These are phyloP conservation scores for Botrytis cinerea DNA, from an alignment of 2,329 filamentous ascomycete genomes.

Conservation along the genomic window DNA sequence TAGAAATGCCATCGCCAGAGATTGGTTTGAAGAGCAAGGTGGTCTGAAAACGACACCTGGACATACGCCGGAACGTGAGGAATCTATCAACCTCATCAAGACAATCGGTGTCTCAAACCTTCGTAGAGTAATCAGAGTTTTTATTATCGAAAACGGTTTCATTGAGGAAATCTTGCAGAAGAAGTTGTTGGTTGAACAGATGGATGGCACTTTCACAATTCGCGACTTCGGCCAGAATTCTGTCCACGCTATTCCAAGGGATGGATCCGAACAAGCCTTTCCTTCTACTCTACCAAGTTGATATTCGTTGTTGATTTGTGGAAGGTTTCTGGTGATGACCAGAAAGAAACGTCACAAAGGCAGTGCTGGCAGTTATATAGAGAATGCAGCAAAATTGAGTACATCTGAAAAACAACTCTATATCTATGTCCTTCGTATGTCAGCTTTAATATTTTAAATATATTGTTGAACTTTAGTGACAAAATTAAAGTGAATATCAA, in stretches of 20 bases:
- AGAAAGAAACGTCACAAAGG: neutral
- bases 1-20: fast-evolving
- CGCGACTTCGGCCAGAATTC: neutral
- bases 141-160: fast-evolving
- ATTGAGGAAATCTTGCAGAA: neutral
- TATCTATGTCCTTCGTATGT: neutral
- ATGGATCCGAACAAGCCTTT: fast-evolving
- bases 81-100: fast-evolving
- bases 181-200: neutral
- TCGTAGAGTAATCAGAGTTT: fast-evolving
- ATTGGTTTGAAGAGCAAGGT: neutral
- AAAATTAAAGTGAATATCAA: too few species aligned
- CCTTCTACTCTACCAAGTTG: too few species aligned
- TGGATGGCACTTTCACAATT: neutral
- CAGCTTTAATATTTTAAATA: too few species aligned
- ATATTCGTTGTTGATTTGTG: fast-evolving
- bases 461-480: too few species aligned
- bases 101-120: fast-evolving
- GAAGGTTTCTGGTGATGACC: neutral
- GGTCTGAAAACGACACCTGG: neutral
- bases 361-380: neutral
- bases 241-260: neutral
- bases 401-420: neutral
- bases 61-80: fast-evolving
- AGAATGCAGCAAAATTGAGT: neutral